phyloP scores from a whole-genome alignment of 1,139 yeast species.

The Saccharomycopsis crataegensis region DNA sequence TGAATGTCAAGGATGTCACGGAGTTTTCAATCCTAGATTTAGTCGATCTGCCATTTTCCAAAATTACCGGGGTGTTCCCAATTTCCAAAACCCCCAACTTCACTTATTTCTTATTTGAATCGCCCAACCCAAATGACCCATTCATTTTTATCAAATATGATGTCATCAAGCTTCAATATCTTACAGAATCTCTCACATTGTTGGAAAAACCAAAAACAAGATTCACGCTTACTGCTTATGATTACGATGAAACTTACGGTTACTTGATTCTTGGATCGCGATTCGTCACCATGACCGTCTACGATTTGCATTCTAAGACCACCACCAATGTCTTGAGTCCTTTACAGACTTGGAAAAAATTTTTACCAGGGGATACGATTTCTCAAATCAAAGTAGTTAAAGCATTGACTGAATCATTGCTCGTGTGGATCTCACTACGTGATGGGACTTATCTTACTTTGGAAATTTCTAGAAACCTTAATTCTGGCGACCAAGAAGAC shows the following conservation, averaged over 20 bases:
- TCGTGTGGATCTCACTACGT: slow-evolving; percentile 44
- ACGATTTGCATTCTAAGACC: slow-evolving; percentile 30
- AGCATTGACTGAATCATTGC: slow-evolving; percentile 20
- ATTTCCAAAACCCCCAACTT: background rate
- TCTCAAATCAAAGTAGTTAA: slow-evolving; percentile 44
- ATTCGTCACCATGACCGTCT: slow-evolving; percentile 56
- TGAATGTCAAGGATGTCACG: background rate
- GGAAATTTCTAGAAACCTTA: slow-evolving; percentile 18
- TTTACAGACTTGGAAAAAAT: slow-evolving; percentile 38
- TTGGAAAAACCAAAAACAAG: slow-evolving; percentile 35
- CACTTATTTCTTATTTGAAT: slow-evolving; percentile 38
- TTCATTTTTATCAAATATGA: slow-evolving; percentile 40
- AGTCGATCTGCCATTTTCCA: background rate
- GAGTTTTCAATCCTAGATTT: background rate
- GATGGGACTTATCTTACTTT: slow-evolving; percentile 50
- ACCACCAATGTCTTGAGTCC: slow-evolving; percentile 19
- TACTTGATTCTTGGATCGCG: slow-evolving; percentile 64
- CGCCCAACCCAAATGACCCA: slow-evolving; percentile 60
- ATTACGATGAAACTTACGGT: slow-evolving; percentile 32
- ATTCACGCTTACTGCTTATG: slow-evolving; percentile 55
- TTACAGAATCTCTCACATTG: slow-evolving; percentile 18
- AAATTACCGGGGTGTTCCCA: background rate
- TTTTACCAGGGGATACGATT: slow-evolving; percentile 69
- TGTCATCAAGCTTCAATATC: background rate
- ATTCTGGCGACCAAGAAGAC: background rate